Conservation (phyloP, 2,329 filamentous ascomycete genomes). For the Ophiostoma fasciatum region DNA sequence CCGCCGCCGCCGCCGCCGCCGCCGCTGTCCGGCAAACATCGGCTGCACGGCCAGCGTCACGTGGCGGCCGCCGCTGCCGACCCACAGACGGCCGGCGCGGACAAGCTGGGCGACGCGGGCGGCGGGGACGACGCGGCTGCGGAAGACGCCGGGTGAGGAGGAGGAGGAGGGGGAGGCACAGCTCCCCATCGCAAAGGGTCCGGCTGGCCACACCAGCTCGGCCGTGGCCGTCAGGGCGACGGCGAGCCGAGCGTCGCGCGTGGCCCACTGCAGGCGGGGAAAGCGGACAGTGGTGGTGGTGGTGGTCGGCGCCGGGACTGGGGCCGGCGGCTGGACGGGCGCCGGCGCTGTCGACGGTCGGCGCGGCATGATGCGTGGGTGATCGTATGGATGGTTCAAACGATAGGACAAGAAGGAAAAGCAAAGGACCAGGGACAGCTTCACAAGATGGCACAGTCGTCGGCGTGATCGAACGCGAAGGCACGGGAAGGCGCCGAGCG, state of each 20-base stretch:
- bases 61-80: conserved; percentile 5
- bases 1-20: too few species aligned
- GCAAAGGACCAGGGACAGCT: too few species aligned
- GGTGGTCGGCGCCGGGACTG: background rate
- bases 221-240: conserved; percentile 5
- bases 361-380: too few species aligned
- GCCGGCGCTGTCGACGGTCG: too few species aligned
- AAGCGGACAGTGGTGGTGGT: conserved; percentile 1
- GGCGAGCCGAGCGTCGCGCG: conserved; percentile 1
- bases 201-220: conserved; percentile 11
- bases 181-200: too few species aligned
- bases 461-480: too few species aligned
- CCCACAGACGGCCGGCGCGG: conserved; percentile 9
- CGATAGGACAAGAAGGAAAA: too few species aligned
- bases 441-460: too few species aligned
- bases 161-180: too few species aligned
- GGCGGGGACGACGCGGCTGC: conserved; percentile 3
- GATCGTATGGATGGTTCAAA: too few species aligned
- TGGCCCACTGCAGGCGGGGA: conserved; percentile 1
- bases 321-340: too few species aligned
- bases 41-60: conserved; percentile 5
- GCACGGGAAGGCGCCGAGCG: too few species aligned
- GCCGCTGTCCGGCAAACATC: conserved; percentile 3
- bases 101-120: conserved; percentile 9
- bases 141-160: background rate